Conservation (phyloP, 768 basidiomycete species). For the Mycena epipterygia region DNA sequence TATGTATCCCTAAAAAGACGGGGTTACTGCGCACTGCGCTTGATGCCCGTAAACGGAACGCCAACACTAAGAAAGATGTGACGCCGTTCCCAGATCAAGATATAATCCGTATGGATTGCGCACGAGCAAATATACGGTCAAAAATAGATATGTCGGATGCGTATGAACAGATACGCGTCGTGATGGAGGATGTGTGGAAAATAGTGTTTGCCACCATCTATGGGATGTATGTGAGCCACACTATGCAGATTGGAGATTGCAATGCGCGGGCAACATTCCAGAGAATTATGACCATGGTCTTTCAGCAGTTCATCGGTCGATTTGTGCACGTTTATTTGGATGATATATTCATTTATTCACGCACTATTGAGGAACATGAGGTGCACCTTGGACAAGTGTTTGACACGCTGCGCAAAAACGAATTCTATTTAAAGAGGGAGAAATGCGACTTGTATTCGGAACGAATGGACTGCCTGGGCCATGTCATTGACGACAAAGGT, state of each 20-base stretch:
- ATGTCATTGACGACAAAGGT: slow-evolving; percentile 25
- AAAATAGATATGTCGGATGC: slow-evolving; percentile 51
- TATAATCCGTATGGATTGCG: slow-evolving; percentile 43
- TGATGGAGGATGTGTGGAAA: slow-evolving; percentile 36
- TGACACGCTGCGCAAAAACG: slow-evolving; percentile 37
- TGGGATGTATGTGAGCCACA: background rate
- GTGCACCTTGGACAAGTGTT: slow-evolving; percentile 49
- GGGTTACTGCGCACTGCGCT: slow-evolving; percentile 47
- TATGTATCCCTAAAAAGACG: background rate
- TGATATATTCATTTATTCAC: slow-evolving; percentile 56
- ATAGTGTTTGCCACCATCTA: slow-evolving; percentile 42
- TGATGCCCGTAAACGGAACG: slow-evolving; percentile 51
- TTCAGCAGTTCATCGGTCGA: slow-evolving; percentile 49
- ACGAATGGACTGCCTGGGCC: slow-evolving; percentile 53
- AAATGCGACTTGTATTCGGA: slow-evolving; percentile 32
- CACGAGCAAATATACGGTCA: slow-evolving; percentile 40
- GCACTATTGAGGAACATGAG: slow-evolving; percentile 53
- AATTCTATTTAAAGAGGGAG: slow-evolving; percentile 47
- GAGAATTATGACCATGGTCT: slow-evolving; percentile 55
- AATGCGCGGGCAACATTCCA: slow-evolving; percentile 64
- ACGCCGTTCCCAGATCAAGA: slow-evolving; percentile 42
- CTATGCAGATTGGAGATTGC: slow-evolving; percentile 51
- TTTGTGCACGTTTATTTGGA: slow-evolving; percentile 61
- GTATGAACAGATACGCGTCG: slow-evolving; percentile 50
- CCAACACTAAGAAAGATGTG: slow-evolving; percentile 55